phyloP scores from a whole-genome alignment of 2,329 filamentous ascomycete species.

The Plectosphaerella cucumerina region DNA sequence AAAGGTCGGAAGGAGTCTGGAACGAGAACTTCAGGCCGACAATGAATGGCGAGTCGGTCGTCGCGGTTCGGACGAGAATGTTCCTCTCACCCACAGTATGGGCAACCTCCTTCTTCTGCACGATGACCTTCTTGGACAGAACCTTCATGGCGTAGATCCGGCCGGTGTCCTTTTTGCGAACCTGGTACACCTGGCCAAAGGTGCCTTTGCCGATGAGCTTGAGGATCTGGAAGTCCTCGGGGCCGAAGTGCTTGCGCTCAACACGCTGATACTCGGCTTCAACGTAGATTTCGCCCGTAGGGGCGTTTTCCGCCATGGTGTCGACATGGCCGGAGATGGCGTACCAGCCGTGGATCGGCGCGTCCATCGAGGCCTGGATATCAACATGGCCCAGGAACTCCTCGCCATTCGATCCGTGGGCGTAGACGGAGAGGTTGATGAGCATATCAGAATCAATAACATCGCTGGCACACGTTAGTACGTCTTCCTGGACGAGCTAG shows the following conservation, averaged over 20 bases:
- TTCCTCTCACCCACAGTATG: slow-evolving; percentile 97
- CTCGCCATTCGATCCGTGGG: slow-evolving; percentile 73
- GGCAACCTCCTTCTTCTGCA: slow-evolving; percentile 98
- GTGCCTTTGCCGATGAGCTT: slow-evolving; percentile 97
- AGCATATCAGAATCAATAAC: slow-evolving; percentile 88
- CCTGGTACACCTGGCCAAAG: slow-evolving; percentile 97
- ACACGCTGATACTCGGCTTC: slow-evolving; percentile 81
- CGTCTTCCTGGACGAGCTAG: no score
- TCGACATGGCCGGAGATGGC: slow-evolving; percentile 71
- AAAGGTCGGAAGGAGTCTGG: slow-evolving; percentile 93
- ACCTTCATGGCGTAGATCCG: slow-evolving; percentile 99
- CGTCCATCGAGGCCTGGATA: slow-evolving; percentile 64
- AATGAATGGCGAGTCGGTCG: slow-evolving; percentile 93
- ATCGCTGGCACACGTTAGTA: slow-evolving; percentile 55
- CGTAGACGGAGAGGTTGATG: slow-evolving; percentile 91
- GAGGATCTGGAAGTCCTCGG: slow-evolving; percentile 91
- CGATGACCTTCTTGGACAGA: slow-evolving; percentile 97
- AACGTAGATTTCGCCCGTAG: slow-evolving; percentile 85
- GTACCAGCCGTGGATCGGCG: slow-evolving; percentile 80
- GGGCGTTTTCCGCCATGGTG: slow-evolving; percentile 64
- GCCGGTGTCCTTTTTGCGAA: slow-evolving; percentile 92
- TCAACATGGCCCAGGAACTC: slow-evolving; percentile 89
- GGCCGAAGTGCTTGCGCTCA: slow-evolving; percentile 88
- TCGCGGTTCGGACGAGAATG: slow-evolving; percentile 93
- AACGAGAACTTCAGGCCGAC: slow-evolving; percentile 98